Conservation (phyloP, 345 rosid genomes). For the Populus pruinosa region DNA sequence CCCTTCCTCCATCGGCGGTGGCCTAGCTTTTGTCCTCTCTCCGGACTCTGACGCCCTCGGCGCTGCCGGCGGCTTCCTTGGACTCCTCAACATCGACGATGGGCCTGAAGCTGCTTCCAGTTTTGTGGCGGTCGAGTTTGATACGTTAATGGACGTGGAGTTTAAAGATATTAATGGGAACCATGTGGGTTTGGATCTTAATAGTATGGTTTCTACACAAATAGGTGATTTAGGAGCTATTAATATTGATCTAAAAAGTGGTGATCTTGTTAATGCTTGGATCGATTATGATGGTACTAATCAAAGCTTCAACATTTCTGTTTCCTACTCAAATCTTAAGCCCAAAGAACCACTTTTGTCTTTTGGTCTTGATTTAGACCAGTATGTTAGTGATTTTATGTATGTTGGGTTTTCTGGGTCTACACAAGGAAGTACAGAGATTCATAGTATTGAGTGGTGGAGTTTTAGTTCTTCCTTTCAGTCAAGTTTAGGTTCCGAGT, state of each 20-base stretch:
- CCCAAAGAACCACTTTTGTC: constrained; percentile 68
- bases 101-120: constrained; percentile 34
- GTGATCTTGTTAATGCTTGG: constrained; percentile 84
- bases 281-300: constrained; percentile 61
- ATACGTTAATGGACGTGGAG: constrained; percentile 85
- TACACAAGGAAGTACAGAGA: constrained; percentile 96
- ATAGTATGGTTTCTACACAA: constrained; percentile 66
- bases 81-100: constrained; percentile 43
- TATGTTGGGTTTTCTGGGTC: constrained; percentile 98
- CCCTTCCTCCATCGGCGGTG: constrained; percentile 92
- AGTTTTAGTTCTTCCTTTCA: constrained; percentile 75
- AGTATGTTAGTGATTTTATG: constrained; percentile 79
- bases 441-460: constrained; percentile 95
- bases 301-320: constrained; percentile 43
- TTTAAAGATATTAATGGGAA: constrained; percentile 87
- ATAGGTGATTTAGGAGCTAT: constrained; percentile 61
- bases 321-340: constrained; percentile 84
- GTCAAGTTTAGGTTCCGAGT: constrained; percentile 32
- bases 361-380: constrained; percentile 60
- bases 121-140: constrained; percentile 91
- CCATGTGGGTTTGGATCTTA: constrained; percentile 92
- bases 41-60: constrained; percentile 68
- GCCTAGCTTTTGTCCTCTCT: constrained; percentile 81
- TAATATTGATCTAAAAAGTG: constrained; percentile 84
- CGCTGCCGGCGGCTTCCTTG: constrained; percentile 70